A percentile compares a stretch with the other conserved stretches of the same genome.
These are phyloP conservation scores for Coleophoma cylindrospora DNA, from an alignment of 2,329 filamentous ascomycete genomes.

Conservation along the genomic window DNA sequence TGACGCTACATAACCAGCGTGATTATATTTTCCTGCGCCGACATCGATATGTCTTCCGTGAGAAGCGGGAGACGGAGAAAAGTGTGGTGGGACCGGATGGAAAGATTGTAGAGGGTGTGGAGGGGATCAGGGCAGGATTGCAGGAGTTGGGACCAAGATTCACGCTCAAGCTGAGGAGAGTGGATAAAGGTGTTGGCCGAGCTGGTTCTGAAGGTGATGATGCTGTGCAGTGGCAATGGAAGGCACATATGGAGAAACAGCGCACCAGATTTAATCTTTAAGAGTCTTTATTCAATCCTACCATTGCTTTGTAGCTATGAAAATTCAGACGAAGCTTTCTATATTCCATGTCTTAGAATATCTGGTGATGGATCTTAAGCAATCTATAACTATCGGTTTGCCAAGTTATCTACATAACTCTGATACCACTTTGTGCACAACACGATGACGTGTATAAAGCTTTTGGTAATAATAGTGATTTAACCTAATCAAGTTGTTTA, in stretches of 20 bases:
- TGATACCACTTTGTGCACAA: too few species aligned
- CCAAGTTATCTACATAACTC: too few species aligned
- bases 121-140: conserved; percentile 78
- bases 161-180: conserved; percentile 81
- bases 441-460: too few species aligned
- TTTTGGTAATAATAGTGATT: too few species aligned
- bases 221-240: conserved; percentile 80
- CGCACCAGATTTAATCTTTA: conserved; percentile 91
- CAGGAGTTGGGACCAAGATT: conserved; percentile 85
- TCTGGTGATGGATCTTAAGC: too few species aligned
- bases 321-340: too few species aligned
- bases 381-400: too few species aligned
- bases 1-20: conserved; percentile 90
- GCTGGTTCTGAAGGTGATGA: conserved; percentile 53
- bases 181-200: conserved; percentile 80
- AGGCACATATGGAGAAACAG: conserved; percentile 89
- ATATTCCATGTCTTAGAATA: too few species aligned
- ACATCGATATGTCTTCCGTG: conserved; percentile 88
- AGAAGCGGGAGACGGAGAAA: conserved; percentile 84
- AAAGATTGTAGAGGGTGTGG: conserved; percentile 76
- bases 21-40: conserved; percentile 93
- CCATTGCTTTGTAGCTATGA: too few species aligned
- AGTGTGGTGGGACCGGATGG: conserved; percentile 77
- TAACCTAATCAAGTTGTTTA: too few species aligned
- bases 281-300: conserved; percentile 16